Percentiles rank a stretch among this genome's conserved stretches.
phyloP scores from a whole-genome alignment of 176 grass and related monocot genomes.

The Carex parvula region DNA sequence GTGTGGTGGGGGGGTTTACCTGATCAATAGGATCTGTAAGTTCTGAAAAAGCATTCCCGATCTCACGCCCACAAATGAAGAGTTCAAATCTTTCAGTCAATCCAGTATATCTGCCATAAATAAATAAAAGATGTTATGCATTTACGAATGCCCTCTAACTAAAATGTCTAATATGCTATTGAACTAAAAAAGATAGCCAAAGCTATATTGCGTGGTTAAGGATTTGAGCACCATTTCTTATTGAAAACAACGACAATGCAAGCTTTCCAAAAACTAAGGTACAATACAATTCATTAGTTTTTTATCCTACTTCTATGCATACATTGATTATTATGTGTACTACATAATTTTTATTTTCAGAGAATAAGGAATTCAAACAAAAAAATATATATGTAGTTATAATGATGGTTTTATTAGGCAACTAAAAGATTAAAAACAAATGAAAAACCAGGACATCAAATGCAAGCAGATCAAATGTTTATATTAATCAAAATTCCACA shows the following conservation, averaged over 20 bases:
- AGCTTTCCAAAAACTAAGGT: neutral
- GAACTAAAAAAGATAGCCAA: neutral
- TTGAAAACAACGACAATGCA: too few species aligned
- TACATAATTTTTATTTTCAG: neutral
- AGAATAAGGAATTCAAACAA: neutral
- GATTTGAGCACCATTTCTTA: neutral
- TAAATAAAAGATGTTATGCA: neutral
- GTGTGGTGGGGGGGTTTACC: constrained; percentile 15
- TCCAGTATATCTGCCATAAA: constrained; percentile 48
- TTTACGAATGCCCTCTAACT: constrained; percentile 9
- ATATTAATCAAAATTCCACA: neutral
- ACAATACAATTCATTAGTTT: neutral
- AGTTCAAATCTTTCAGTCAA: constrained; percentile 96
- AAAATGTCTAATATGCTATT: constrained; percentile 1
- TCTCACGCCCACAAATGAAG: constrained; percentile 94
- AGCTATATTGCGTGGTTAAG: neutral
- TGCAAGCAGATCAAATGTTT: neutral
- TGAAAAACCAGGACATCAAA: neutral
- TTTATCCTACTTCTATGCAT: neutral
- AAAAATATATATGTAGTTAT: neutral
- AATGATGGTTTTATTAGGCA: neutral
- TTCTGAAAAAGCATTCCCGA: constrained; percentile 99
- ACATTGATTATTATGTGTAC: neutral
- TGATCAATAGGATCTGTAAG: constrained; percentile 98
- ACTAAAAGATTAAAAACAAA: neutral